Percentiles rank a stretch among this genome's conserved stretches.
Evolutionary conservation across 2,329 filamentous ascomycete species (phyloP).

Genomic region (Fusarium nematophilum): DNA sequence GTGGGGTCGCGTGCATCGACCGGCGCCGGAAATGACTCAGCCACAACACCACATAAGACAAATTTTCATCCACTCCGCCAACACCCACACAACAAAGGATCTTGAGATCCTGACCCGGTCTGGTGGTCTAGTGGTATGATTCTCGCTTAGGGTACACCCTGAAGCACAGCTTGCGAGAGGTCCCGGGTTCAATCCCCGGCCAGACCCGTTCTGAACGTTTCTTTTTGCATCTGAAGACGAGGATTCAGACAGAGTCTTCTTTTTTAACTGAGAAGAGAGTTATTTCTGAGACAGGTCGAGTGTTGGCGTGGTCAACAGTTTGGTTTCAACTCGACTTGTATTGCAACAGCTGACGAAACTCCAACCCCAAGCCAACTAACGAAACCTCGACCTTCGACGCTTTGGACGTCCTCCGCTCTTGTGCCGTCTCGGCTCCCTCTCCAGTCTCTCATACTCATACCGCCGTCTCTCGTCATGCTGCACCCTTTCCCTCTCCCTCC

Average conservation of each 20-base stretch:
- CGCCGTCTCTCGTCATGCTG: not conserved
- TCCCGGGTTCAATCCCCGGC: constrained; percentile 61
- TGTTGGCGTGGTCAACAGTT: too few species aligned
- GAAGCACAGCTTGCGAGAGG: constrained; percentile 55
- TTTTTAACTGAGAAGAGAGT: not conserved
- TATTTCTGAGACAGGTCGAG: not conserved
- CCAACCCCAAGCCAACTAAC: not conserved
- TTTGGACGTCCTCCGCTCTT: not conserved
- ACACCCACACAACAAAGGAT: constrained; percentile 21
- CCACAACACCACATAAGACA: constrained; percentile 11
- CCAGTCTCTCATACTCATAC: not conserved
- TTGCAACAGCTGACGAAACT: too few species aligned
- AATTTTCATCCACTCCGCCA: constrained; percentile 13
- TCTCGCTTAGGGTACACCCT: constrained; percentile 72
- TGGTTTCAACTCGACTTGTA: too few species aligned
- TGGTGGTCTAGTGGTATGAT: constrained; percentile 77
- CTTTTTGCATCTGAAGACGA: not conserved
- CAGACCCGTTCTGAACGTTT: constrained; percentile 48
- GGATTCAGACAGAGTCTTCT: not conserved
- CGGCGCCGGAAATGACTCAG: constrained; percentile 15
- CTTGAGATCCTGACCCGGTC: constrained; percentile 45
- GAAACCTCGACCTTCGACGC: constrained; percentile 1
- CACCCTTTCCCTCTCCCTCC: constrained; percentile 1
- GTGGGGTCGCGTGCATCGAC: too few species aligned
- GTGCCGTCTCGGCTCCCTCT: constrained; percentile 11